Evolutionary conservation across 2,329 filamentous ascomycete species (phyloP).

Genomic region (Trichoderma guizhouense): DNA sequence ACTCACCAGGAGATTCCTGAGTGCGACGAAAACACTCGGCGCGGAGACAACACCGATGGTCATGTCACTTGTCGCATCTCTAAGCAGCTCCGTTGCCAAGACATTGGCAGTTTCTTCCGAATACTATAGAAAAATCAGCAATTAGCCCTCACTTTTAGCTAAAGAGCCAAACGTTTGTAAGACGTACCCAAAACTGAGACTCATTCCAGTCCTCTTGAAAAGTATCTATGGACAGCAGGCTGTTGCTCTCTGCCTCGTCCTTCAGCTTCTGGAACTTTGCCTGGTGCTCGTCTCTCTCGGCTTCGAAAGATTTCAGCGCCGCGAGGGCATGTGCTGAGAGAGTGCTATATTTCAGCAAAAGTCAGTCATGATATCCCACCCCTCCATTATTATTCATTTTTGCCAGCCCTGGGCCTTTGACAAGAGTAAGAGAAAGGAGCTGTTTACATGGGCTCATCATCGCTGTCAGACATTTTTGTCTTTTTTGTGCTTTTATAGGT

Average conservation of each 20-base stretch:
- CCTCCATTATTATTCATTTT: not conserved
- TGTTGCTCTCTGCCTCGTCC: constrained; percentile 54
- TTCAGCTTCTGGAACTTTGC: constrained; percentile 68
- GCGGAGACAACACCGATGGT: constrained; percentile 68
- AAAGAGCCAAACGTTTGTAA: not conserved
- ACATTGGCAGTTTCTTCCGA: constrained; percentile 65
- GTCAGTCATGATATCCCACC: not conserved
- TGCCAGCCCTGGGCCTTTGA: no score
- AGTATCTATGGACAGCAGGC: constrained; percentile 57
- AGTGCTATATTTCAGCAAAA: constrained; percentile 29
- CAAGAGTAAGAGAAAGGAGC: no score
- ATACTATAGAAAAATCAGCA: constrained; percentile 49
- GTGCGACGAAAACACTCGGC: constrained; percentile 72
- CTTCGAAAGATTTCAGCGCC: constrained; percentile 70
- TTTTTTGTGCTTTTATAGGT: not conserved
- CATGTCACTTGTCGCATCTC: constrained; percentile 53
- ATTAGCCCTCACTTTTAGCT: not conserved
- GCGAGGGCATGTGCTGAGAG: constrained; percentile 65
- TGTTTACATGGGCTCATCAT: constrained; percentile 11
- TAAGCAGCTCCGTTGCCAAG: constrained; percentile 63
- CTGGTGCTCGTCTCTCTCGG: constrained; percentile 64
- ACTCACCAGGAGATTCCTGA: constrained; percentile 66
- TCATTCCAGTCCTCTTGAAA: constrained; percentile 82
- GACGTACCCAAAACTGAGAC: constrained; percentile 74
- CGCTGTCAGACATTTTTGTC: constrained; percentile 4